phyloP scores from a whole-genome alignment of 371 early-diverging fungal species.

The Gilbertella persicaria region DNA sequence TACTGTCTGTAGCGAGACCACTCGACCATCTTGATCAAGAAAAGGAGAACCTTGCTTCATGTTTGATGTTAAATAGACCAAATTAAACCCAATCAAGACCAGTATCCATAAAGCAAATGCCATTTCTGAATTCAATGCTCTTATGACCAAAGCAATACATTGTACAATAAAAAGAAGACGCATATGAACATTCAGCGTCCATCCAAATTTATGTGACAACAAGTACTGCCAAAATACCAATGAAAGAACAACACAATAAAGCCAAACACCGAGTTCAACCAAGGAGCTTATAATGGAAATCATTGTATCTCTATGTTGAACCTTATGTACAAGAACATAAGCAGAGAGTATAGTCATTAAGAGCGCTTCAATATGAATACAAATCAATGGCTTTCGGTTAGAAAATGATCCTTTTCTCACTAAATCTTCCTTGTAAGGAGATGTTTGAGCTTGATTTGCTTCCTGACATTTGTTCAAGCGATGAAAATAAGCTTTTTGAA shows the following conservation, averaged over 20 bases:
- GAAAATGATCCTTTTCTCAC: constrained; percentile 3
- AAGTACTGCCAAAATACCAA: constrained; percentile 10
- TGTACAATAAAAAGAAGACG: constrained; percentile 23
- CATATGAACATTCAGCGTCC: constrained; percentile 39
- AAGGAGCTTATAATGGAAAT: not conserved
- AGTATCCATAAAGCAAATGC: constrained; percentile 5
- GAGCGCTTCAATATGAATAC: constrained; percentile 11
- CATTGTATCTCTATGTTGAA: no score
- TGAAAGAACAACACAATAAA: constrained; percentile 21
- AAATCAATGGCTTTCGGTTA: constrained; percentile 6
- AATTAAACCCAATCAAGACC: constrained; percentile 21
- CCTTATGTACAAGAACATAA: constrained; percentile 1
- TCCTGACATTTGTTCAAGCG: no score
- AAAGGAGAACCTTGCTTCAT: constrained; percentile 29
- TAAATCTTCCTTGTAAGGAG: constrained; percentile 1
- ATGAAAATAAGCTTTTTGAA: constrained; percentile 18
- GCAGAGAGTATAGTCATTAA: constrained; percentile 3
- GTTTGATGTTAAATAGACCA: constrained; percentile 29
- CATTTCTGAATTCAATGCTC: constrained; percentile 8
- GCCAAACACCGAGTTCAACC: constrained; percentile 10
- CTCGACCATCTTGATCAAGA: constrained; percentile 30
- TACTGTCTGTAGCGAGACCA: constrained; percentile 11
- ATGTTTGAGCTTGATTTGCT: not conserved
- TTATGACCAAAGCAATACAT: constrained; percentile 6
- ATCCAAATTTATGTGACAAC: constrained; percentile 23